Evolutionary conservation across 352 stramenopile species (phyloP), one percentile per base, ranked within the genome.

Genomic region (Elongisporangium prolatum): DNA sequence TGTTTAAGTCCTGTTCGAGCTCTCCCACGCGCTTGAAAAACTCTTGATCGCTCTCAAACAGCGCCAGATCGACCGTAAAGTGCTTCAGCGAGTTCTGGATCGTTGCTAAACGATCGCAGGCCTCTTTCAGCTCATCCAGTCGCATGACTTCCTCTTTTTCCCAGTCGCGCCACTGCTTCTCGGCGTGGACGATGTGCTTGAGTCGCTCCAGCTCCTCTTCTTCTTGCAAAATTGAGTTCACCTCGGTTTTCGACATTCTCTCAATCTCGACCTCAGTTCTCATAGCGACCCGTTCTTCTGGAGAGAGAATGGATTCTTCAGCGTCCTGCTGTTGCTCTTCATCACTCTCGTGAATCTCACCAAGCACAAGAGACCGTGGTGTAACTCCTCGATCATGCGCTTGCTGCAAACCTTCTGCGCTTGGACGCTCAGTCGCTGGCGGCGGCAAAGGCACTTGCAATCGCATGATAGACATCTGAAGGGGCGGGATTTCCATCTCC

Each of bases 1-100:
- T 70, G 54, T 87, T 77, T 1, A 69, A 21, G 4, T 68, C 67
- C 28, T 85, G 80, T 56, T 89, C 76, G 8, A 75, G 60, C 21
- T 71, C 61, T 20, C 56, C 54, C 10, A 93, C 38, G 17, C 65
- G 60, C 24, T 76, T 58, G 25, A 89, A 84, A 55, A 88, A 89
- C 14, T 57, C 52, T 1, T 57, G 61, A 50, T 88, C 73, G 48
- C 74, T 74, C 28, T 77, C 66, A 16, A 71, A 80, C 0, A 86
- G 59, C 18, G 66, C 69, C 18, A 88, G 50, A 34, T 88, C 81
- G 34, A 86, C 65, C 0, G 66, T 54, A 18, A 86, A 57, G 5
- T 77, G 72, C 11, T 73, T 71, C 34, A 44, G 34, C 17, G 34
- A 44, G 34, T 11, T 44, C 21, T 68, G 60, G 6, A 68, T 63